Percentiles rank a stretch among this genome's conserved stretches.
These are phyloP conservation scores for Mimosa pudica DNA, from an alignment of 306 rosid genomes.

Conservation along the genomic window DNA sequence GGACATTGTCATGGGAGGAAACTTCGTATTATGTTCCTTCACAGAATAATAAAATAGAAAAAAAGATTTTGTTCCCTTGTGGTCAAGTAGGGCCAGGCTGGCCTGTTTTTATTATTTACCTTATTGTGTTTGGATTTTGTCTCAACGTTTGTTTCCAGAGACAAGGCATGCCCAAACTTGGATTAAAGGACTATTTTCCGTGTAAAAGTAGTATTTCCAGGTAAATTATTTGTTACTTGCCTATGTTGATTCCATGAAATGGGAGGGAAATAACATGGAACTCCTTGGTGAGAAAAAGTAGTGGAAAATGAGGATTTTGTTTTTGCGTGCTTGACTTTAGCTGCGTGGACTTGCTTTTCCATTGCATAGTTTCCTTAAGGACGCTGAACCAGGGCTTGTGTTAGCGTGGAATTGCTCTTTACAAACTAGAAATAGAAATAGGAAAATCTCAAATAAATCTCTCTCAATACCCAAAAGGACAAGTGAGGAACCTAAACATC, in stretches of 20 bases:
- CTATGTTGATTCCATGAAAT: conserved; percentile 25
- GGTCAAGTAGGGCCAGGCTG: neutral
- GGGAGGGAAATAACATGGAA: conserved; percentile 6
- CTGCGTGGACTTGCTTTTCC: neutral
- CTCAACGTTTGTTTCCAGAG: neutral
- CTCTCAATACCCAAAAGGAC: too few relatives aligned
- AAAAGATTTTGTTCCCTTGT: neutral
- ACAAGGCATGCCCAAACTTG: neutral
- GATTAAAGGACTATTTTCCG: neutral
- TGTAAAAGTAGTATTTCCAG: neutral
- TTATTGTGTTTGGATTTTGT: neutral
- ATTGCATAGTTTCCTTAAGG: neutral
- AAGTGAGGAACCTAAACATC: too few relatives aligned
- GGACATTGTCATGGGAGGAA: neutral
- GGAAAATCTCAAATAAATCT: too few relatives aligned
- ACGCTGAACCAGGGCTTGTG: neutral
- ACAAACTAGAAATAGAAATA: neutral
- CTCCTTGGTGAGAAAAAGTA: neutral
- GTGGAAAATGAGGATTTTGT: neutral
- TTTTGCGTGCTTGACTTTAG: neutral
- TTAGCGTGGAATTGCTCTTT: neutral
- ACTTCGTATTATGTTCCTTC: neutral
- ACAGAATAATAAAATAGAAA: neutral
- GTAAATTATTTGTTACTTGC: neutral
- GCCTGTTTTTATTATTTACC: conserved; percentile 18